Conservation (phyloP, 495 filamentous ascomycete species). For the Tuber magnatum region DNA sequence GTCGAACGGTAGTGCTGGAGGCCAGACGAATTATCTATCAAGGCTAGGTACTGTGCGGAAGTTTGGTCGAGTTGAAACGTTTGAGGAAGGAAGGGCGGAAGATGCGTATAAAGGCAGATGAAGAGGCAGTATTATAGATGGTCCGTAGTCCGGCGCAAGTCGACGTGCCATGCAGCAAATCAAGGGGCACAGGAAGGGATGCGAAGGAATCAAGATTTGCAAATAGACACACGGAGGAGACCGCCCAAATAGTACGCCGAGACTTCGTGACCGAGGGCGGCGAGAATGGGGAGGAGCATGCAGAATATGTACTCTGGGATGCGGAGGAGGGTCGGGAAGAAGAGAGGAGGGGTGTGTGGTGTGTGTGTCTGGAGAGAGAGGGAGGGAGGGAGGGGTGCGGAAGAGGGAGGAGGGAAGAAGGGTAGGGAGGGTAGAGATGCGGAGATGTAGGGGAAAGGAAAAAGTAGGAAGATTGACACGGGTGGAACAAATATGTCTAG, state of each 20-base stretch:
- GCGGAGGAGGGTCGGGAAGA: conserved; percentile 15
- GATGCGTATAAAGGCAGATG: conserved; percentile 27
- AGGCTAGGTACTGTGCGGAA: neutral
- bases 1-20: conserved; percentile 1
- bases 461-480: neutral
- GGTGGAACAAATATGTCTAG: conserved; percentile 2
- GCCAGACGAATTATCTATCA: conserved; percentile 3
- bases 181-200: conserved; percentile 15
- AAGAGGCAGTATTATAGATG: conserved; percentile 22
- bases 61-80: conserved; percentile 17
- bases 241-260: conserved; percentile 19
- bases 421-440: conserved; percentile 12
- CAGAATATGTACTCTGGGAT: conserved; percentile 7
- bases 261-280: conserved; percentile 21
- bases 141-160: conserved; percentile 27
- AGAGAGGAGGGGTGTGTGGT: conserved; percentile 6
- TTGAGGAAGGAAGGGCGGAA: conserved; percentile 25
- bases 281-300: conserved; percentile 20
- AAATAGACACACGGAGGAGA: conserved; percentile 6
- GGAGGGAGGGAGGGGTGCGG: conserved; percentile 10
- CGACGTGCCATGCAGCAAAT: conserved; percentile 32
- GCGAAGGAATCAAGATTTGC: conserved; percentile 3
- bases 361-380: neutral
- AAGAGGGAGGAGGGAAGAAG: conserved; percentile 8
- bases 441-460: conserved; percentile 4